Evolutionary conservation across 164 flowering plant species (phyloP), one percentile per base, ranked within the genome.

Genomic region (Vitis vinifera): DNA sequence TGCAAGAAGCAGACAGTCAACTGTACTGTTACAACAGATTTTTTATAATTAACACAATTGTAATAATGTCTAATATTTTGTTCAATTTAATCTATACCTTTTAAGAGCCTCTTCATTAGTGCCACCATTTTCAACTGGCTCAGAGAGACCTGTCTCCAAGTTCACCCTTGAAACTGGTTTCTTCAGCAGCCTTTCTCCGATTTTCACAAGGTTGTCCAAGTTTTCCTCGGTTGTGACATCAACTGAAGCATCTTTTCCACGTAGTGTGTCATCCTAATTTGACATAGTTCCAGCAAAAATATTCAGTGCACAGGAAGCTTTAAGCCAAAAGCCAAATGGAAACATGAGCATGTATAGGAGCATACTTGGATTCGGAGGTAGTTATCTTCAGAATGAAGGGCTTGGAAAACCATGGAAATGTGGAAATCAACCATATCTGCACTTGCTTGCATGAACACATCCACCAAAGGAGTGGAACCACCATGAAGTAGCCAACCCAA

Each of bases 291-390:
- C 0, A 31, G 44, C 4, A 7, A 3, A 31, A 3, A 31, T 31
- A 31, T 3, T 31, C 44, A 31, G 6, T 31, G 44, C 4, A 31
- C 44, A 31, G 4, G 44, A 31, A 31, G 44, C 6, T 3, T 31
- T 31, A 0, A 31, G 6, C 44, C 44, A 31, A 7, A 31, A 31
- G 6, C 44, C 4, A 31, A 31, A 31, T 31, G 44, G 0, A 31
- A 31, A 7, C 44, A 31, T 31, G 3, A 31, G 76, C 49, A 66
- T 17, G 59, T 17, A 31, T 6, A 30, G 10, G 16, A 14, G 9
- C 17, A 14, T 66, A 77, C 83, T 50, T 77, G 81, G 17, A 75
- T 77, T 15, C 81, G 70, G 10, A 80, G 72, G 53, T 80, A 75
- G 19, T 73, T 72, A 1, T 70, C 47, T 63, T 66, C 55, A 37